phyloP scores from a whole-genome alignment of 2,329 filamentous ascomycete species.

The Neofusicoccum ribis region DNA sequence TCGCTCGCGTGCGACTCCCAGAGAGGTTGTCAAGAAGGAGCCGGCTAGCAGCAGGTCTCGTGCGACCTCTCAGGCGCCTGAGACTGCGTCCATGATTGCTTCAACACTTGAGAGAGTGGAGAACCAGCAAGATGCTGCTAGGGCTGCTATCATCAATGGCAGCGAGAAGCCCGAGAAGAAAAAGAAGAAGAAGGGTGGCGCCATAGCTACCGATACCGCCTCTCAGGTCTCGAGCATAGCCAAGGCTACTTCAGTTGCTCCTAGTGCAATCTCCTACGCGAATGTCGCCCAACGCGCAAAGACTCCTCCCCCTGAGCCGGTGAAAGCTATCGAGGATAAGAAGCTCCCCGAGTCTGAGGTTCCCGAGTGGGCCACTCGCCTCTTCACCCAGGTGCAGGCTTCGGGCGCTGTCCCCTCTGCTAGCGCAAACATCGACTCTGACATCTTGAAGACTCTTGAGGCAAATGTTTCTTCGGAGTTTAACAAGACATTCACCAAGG shows the following conservation, averaged over 20 bases:
- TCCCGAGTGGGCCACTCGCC: constrained; percentile 39
- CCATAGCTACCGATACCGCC: constrained; percentile 45
- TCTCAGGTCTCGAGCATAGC: constrained; percentile 43
- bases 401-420: constrained; percentile 22
- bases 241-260: constrained; percentile 18
- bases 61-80: constrained; percentile 31
- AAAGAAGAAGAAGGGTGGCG: constrained; percentile 69
- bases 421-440: constrained; percentile 29
- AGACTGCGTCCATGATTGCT: constrained; percentile 39
- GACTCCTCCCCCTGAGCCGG: constrained; percentile 31
- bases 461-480: constrained; percentile 51
- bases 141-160: constrained; percentile 42
- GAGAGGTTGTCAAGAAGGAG: constrained; percentile 38
- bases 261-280: constrained; percentile 41
- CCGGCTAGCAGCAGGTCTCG: constrained; percentile 32
- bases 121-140: constrained; percentile 43
- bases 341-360: constrained; percentile 29
- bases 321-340: constrained; percentile 23
- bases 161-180: constrained; percentile 53
- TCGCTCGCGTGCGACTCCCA: constrained; percentile 29
- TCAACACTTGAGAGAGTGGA: constrained; percentile 44
- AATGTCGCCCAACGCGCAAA: constrained; percentile 41
- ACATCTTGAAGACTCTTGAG: constrained; percentile 59
- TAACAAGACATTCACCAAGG: constrained; percentile 44
- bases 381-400: constrained; percentile 33